Percentiles rank a stretch among this genome's conserved stretches.
Conservation (phyloP, 768 basidiomycete genomes). For the Hydnomerulius pinastri region DNA sequence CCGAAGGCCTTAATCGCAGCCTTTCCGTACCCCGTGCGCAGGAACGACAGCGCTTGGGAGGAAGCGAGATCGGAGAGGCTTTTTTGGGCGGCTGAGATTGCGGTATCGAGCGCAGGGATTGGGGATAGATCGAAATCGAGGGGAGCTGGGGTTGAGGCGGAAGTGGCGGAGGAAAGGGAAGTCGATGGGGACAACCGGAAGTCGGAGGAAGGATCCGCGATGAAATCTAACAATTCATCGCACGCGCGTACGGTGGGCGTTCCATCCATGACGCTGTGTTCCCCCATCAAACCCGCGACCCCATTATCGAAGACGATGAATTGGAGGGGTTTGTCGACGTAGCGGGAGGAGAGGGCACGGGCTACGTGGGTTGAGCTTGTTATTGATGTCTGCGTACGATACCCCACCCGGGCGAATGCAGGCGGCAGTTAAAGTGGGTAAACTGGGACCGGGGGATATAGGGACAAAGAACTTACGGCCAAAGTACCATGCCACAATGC, state of each 20-base stretch:
- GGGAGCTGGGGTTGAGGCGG: slow-evolving; percentile 42
- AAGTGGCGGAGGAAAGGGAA: slow-evolving; percentile 10
- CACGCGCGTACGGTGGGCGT: slow-evolving; percentile 77
- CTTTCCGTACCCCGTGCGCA: slow-evolving; percentile 80
- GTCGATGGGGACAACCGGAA: slow-evolving; percentile 43
- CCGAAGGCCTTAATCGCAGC: slow-evolving; percentile 82
- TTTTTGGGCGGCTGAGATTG: slow-evolving; percentile 58
- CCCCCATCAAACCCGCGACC: slow-evolving; percentile 86
- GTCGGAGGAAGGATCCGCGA: slow-evolving; percentile 65
- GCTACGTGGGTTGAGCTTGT: slow-evolving; percentile 27
- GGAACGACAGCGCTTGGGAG: slow-evolving; percentile 62
- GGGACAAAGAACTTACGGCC: slow-evolving; percentile 40
- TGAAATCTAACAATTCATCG: slow-evolving; percentile 63
- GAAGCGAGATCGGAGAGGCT: slow-evolving; percentile 60
- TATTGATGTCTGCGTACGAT: no score
- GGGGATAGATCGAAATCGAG: slow-evolving; percentile 66
- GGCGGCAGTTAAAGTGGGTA: no score
- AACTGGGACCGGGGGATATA: no score
- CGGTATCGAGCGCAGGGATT: slow-evolving; percentile 30
- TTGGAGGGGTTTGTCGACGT: slow-evolving; percentile 90
- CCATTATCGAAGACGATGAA: slow-evolving; percentile 85
- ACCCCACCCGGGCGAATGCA: no score
- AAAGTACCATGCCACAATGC: slow-evolving; percentile 81
- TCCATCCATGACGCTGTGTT: slow-evolving; percentile 91
- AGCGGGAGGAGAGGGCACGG: slow-evolving; percentile 68